phyloP scores from a whole-genome alignment of 352 stramenopile species.

The Phytopythium ostracodes region DNA sequence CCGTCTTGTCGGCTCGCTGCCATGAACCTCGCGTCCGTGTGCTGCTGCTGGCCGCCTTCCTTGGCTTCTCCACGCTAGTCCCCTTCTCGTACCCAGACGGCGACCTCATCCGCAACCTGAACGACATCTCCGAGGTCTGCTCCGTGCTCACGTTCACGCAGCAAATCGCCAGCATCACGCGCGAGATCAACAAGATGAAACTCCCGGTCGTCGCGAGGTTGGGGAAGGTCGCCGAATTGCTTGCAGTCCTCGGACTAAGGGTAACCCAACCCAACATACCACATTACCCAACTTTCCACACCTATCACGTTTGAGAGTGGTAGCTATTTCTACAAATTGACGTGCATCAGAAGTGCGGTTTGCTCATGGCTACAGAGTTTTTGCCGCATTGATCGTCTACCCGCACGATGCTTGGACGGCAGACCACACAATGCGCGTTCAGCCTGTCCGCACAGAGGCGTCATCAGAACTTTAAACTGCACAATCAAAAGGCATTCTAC shows the following conservation, averaged over 20 bases:
- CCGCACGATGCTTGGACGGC: too few relatives aligned
- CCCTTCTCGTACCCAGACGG: conserved; percentile 9
- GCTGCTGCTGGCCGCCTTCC: conserved; percentile 12
- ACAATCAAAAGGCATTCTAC: too few relatives aligned
- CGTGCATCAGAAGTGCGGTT: too few relatives aligned
- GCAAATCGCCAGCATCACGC: conserved; percentile 2
- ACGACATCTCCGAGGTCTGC: conserved; percentile 11
- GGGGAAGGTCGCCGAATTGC: conserved; percentile 9
- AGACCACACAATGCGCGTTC: too few relatives aligned
- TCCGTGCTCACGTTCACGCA: conserved; percentile 11
- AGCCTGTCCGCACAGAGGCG: too few relatives aligned
- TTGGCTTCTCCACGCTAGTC: conserved; percentile 21
- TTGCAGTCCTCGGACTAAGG: not conserved
- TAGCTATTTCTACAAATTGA: too few relatives aligned
- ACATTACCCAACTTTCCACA: too few relatives aligned
- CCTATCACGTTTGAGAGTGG: too few relatives aligned
- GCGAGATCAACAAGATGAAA: conserved; percentile 7
- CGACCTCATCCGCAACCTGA: conserved; percentile 8
- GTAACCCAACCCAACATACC: too few relatives aligned
- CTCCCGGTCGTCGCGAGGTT: conserved; percentile 10
- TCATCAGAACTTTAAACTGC: too few relatives aligned
- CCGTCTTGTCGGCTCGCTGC: conserved; percentile 5
- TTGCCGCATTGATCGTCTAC: too few relatives aligned
- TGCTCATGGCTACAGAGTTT: too few relatives aligned
- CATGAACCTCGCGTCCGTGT: conserved; percentile 3